phyloP scores from a whole-genome alignment of 2,329 filamentous ascomycete genomes.

The Rhinocladiella mackenziei region DNA sequence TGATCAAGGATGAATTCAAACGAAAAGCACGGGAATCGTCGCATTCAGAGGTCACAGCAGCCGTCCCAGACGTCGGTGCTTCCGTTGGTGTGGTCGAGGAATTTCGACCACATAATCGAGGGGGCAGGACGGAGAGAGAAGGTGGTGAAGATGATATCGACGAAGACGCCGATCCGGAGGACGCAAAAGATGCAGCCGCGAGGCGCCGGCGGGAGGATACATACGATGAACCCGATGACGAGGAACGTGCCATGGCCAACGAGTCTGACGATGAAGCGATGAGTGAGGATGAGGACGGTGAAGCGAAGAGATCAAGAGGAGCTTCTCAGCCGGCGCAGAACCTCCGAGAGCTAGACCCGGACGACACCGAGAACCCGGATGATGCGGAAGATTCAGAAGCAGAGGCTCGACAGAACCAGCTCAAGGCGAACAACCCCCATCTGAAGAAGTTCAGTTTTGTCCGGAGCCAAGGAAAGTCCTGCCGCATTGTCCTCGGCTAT shows the following conservation, averaged over 20 bases:
- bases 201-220: conserved; percentile 65
- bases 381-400: conserved; percentile 40
- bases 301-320: conserved; percentile 12
- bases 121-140: conserved; percentile 46
- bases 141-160: conserved; percentile 58
- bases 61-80: conserved; percentile 71
- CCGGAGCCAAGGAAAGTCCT: conserved; percentile 67
- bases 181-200: conserved; percentile 52
- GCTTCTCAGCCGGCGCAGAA: conserved; percentile 14
- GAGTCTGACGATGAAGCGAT: conserved; percentile 44
- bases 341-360: conserved; percentile 25
- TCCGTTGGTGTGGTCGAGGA: conserved; percentile 56
- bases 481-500: conserved; percentile 78
- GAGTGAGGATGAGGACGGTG: conserved; percentile 21
- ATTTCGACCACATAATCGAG: conserved; percentile 42
- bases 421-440: conserved; percentile 61
- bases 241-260: conserved; percentile 65
- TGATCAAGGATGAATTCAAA: conserved; percentile 71
- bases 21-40: conserved; percentile 65
- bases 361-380: conserved; percentile 24
- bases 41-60: conserved; percentile 56
- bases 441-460: conserved; percentile 78
- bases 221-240: conserved; percentile 89
- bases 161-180: conserved; percentile 74
- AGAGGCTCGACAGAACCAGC: conserved; percentile 57